Conservation (phyloP, 106 monocot species). For the Allium fistulosum region DNA sequence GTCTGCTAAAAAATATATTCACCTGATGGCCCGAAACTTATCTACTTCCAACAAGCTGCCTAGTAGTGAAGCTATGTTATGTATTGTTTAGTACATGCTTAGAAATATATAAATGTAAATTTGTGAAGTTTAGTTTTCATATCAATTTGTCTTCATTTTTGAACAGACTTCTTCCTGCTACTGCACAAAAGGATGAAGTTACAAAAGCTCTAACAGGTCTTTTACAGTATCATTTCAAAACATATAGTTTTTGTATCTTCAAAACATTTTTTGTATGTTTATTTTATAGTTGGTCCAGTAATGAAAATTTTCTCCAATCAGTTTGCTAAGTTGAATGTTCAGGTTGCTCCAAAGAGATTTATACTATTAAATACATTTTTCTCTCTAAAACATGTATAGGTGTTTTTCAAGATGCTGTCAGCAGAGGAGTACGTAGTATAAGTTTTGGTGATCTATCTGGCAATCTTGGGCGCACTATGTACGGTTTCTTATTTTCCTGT, state of each 20-base stretch:
- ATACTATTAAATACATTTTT: no score
- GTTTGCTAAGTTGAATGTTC: background rate
- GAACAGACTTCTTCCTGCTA: constrained; percentile 84
- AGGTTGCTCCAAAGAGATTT: background rate
- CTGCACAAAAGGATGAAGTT: constrained; percentile 86
- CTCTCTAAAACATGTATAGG: constrained; percentile 19
- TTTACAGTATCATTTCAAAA: background rate
- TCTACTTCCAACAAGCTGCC: no score
- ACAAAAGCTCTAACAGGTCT: constrained; percentile 91
- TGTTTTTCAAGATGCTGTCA: constrained; percentile 94
- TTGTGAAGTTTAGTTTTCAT: background rate
- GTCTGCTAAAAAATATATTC: no score
- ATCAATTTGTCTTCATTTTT: constrained; percentile 8
- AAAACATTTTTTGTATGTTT: no score
- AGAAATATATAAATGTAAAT: no score
- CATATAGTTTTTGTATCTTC: background rate
- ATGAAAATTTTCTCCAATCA: background rate
- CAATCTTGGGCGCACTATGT: constrained; percentile 96
- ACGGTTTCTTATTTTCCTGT: constrained; percentile 13
- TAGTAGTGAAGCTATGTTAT: no score
- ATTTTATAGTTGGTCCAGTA: background rate
- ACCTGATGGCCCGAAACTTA: no score
- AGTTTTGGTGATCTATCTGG: constrained; percentile 97
- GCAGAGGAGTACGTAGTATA: constrained; percentile 82
- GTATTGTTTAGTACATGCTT: no score